phyloP scores from a whole-genome alignment of 805 yeast species.

The Barnettozyma wickerhamii region DNA sequence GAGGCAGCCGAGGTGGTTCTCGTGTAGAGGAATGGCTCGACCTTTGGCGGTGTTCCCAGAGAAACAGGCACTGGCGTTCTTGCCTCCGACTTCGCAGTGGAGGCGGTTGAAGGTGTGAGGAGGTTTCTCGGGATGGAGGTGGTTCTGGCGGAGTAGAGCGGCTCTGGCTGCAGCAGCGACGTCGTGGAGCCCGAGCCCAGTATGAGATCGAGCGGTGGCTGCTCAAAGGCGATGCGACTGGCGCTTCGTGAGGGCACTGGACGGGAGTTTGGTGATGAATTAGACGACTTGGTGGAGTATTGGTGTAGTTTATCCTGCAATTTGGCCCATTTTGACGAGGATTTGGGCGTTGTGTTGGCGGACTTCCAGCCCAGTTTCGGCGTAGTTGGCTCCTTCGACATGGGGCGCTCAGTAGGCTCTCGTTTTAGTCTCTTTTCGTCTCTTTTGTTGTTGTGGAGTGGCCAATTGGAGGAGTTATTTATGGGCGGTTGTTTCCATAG shows the following conservation, averaged over 20 bases:
- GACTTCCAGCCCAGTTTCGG: slow-evolving; percentile 4
- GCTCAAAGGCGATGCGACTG: neutral
- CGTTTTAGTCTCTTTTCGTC: no score
- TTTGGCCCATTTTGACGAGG: slow-evolving; percentile 22
- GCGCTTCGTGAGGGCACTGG: neutral
- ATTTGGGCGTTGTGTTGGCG: slow-evolving; percentile 1
- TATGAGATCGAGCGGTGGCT: neutral
- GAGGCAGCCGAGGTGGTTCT: neutral
- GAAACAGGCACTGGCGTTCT: neutral
- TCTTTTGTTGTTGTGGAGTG: neutral
- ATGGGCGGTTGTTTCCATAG: neutral
- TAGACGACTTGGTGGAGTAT: slow-evolving; percentile 1
- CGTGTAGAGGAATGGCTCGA: slow-evolving; percentile 17
- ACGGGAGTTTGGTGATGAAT: slow-evolving; percentile 1
- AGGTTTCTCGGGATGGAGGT: slow-evolving; percentile 17
- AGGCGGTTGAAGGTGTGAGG: slow-evolving; percentile 2
- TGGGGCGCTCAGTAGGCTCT: no score
- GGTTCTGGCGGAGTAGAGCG: slow-evolving; percentile 13
- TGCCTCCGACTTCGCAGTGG: neutral
- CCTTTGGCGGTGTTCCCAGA: slow-evolving; percentile 14
- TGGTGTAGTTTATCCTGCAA: slow-evolving; percentile 19
- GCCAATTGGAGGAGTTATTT: no score
- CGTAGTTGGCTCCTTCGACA: slow-evolving; percentile 4
- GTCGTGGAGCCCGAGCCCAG: neutral
- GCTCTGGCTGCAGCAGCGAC: neutral